Base-by-base conservation (phyloP, 1,139 yeast species). In the Candida gigantensis region DNA sequence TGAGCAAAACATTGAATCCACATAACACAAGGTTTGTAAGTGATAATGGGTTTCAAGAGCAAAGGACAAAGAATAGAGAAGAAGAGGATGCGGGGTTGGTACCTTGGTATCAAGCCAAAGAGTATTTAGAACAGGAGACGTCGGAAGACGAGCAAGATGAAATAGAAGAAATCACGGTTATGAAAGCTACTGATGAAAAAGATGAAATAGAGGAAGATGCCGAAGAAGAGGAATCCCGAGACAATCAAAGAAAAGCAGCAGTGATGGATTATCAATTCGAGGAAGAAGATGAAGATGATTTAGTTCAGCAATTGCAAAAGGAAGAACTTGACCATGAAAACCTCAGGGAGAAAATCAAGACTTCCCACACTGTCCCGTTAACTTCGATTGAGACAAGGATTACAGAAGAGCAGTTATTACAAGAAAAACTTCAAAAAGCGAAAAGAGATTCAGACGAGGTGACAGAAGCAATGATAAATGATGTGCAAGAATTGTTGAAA, bases 391-490 rank as follows among this genome's bases (percentile, higher is more conserved):
- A 50, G 36, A 58, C 77, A 34, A 68, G 62, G 39, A 51, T 71
- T 36, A 73, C 78, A 0, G 74, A 78, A 23, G 85, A 79, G 37
- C 70, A 66, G 12, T 65, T 74, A 32, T 60, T 88, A 18, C 76
- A 71, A 43, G 79, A 74, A 31, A 79, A 83, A 51, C 73, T 81
- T 30, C 76, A 70, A 26, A 82, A 78, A 46, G 89, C 86, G 24
- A 76, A 80, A 43, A 70, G 97, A 42, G 97, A 92, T 57, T 79
- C 97, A 0, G 98, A 92, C 51, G 95, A 86, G 50, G 97, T 92
- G 0, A 85, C 96, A 0, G 78, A 78, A 12, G 77, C 77, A 3
- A 92, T 94, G 97, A 77, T 92, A 15, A 71, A 73, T 30, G 97
- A 92, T 54, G 94, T 95, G 8, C 97, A 92, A 58, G 96, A 88